Evolutionary conservation across 345 rosid genomes (phyloP).

Genomic region (Pistacia vera): DNA sequence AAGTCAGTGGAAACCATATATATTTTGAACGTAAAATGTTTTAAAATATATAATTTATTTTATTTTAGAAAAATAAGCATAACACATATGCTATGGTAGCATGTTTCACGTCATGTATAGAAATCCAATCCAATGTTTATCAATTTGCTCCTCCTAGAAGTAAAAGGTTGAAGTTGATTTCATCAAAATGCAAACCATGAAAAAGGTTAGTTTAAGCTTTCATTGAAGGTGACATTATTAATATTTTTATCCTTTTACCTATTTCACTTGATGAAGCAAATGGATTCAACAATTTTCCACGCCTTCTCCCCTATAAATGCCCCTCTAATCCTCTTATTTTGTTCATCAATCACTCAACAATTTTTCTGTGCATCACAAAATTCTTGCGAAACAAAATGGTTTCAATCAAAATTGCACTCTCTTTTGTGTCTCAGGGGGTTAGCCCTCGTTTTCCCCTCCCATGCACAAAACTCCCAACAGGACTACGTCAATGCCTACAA

Average conservation of each 20-base stretch:
- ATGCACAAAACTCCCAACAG: slow-evolving; percentile 40
- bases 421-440: neutral
- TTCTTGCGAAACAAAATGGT: neutral
- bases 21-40: too few species aligned
- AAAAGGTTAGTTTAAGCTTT: neutral
- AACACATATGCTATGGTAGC: too few species aligned
- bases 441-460: slow-evolving; percentile 5
- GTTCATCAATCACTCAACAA: neutral
- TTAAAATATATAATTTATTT: too few species aligned
- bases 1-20: too few species aligned
- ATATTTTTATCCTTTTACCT: too few species aligned
- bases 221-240: neutral
- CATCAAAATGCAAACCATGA: neutral
- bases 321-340: neutral
- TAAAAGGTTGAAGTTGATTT: neutral
- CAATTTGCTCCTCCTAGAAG: neutral
- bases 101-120: too few species aligned
- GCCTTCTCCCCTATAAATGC: slow-evolving; percentile 3
- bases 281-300: neutral
- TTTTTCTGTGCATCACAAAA: neutral
- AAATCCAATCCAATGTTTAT: too few species aligned
- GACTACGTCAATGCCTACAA: slow-evolving; percentile 57
- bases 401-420: neutral
- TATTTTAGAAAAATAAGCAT: too few species aligned
- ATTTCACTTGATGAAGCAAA: neutral